These are phyloP conservation scores for Harringtonia lauricola DNA, from an alignment of 2,329 filamentous ascomycete genomes.

Conservation along the genomic window DNA sequence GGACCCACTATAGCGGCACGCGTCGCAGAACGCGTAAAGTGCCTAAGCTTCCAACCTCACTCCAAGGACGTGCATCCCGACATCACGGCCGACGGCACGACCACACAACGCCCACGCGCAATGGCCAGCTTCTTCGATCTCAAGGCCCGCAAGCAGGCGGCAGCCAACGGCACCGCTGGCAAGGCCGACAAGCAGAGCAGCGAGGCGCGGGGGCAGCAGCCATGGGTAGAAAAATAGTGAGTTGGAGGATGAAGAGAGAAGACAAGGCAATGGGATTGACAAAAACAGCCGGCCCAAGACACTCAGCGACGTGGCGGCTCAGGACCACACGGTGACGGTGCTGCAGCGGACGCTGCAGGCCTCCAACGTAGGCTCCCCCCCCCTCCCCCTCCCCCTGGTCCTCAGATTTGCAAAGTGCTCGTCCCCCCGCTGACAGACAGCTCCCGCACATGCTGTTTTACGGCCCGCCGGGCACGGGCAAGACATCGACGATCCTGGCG, in stretches of 20 bases:
- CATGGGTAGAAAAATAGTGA: constrained; percentile 99
- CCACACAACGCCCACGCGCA: too few species aligned
- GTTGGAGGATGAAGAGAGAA: constrained; percentile 12
- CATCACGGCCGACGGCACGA: too few species aligned
- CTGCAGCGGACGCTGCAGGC: constrained; percentile 88
- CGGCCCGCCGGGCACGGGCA: constrained; percentile 91
- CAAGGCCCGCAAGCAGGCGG: constrained; percentile 76
- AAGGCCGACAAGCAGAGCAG: constrained; percentile 55
- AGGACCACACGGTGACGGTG: constrained; percentile 93
- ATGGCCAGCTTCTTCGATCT: constrained; percentile 96
- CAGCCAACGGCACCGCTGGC: constrained; percentile 50
- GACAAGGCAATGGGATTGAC: constrained; percentile 21
- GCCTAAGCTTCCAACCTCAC: too few species aligned
- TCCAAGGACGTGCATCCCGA: too few species aligned
- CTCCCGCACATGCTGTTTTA: constrained; percentile 99
- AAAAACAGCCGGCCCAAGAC: constrained; percentile 72
- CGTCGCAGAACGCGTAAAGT: too few species aligned
- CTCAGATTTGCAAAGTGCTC: too few species aligned
- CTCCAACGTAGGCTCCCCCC: constrained; percentile 55
- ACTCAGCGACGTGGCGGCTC: constrained; percentile 87
- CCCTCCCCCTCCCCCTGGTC: background rate
- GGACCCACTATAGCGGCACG: too few species aligned
- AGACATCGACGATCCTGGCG: constrained; percentile 94
- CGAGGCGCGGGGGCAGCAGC: constrained; percentile 59
- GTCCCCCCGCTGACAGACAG: constrained; percentile 25